Evolutionary conservation across 2,329 filamentous ascomycete species (phyloP), one percentile per base, ranked within the genome.

Genomic region (Claviceps sp.): DNA sequence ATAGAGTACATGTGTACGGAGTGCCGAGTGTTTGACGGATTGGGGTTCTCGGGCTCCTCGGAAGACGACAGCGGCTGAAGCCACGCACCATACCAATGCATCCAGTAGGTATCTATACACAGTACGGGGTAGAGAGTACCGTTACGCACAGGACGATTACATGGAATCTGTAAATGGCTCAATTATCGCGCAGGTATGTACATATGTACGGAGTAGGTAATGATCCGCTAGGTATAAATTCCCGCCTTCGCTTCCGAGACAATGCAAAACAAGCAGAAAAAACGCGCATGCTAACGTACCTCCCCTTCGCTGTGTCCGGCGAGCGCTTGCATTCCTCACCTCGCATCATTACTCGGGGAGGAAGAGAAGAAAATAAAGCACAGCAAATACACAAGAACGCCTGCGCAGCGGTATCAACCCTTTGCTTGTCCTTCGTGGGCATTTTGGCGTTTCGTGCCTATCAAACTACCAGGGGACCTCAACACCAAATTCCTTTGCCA

Each of bases 401-500:
- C 40, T 22, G 39, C 14, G 16, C 39, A n/a, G 16, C n/a, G 39
- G 10, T n/a, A 17, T 17, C 39, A 10, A 41, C 40, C 40, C 40
- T 41, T 42, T 42, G 11, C 40, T 34, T 19, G 13, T 13, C 40
- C 17, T 17, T 42, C 40, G 13, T 42, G 40, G 17, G 4, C 4
- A 22, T 11, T 5, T 22, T 11, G 11, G 19, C 19, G 4, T 42
- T 42, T 13, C 5, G 17, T 42, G 40, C 17, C 8, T 13, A 10
- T 8, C 13, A 2, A 10, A 6, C 45, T 47, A 37, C 47, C 47
- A 49, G 17, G 47, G 39, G 11, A 49, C 16, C n/a, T 43, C 47
- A n/a, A 81, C 73, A 6, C 66, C 75, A 58, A 82, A 71, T 13
- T 70, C 71, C n/a, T 65, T 57, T 0, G 77, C 79, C 45, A 82